phyloP scores from a whole-genome alignment of 306 rosid genomes.

The Medicago truncatula region DNA sequence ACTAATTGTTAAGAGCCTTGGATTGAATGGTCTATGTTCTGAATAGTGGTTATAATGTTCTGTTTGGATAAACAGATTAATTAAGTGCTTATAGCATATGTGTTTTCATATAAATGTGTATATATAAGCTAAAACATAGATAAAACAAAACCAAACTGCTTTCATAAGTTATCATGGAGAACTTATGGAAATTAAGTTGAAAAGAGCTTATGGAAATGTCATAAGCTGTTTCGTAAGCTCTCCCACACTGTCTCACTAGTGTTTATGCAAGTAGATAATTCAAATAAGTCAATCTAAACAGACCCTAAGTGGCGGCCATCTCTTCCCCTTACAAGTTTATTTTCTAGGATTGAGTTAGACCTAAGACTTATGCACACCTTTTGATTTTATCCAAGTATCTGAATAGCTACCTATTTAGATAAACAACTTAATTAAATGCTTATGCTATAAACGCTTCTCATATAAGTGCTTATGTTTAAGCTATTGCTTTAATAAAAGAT shows the following conservation, averaged over 20 bases:
- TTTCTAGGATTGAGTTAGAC: not conserved
- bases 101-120: too few species aligned
- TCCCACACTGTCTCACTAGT: not conserved
- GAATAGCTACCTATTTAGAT: not conserved
- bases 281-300: not conserved
- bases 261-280: not conserved
- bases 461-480: too few species aligned
- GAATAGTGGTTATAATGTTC: not conserved
- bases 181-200: not conserved
- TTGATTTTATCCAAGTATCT: constrained; percentile 21
- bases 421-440: too few species aligned
- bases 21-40: not conserved
- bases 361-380: not conserved
- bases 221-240: too few species aligned
- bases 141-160: not conserved
- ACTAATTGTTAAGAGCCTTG: not conserved
- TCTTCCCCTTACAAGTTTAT: not conserved
- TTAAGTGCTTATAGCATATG: not conserved
- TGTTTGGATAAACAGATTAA: not conserved
- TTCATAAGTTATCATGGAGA: not conserved
- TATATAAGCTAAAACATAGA: not conserved
- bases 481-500: too few species aligned
- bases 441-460: too few species aligned
- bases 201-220: not conserved
- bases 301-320: not conserved